These are phyloP conservation scores for Scenedesmus sp. DNA, from an alignment of 163 green algal genomes.

Conservation along the genomic window DNA sequence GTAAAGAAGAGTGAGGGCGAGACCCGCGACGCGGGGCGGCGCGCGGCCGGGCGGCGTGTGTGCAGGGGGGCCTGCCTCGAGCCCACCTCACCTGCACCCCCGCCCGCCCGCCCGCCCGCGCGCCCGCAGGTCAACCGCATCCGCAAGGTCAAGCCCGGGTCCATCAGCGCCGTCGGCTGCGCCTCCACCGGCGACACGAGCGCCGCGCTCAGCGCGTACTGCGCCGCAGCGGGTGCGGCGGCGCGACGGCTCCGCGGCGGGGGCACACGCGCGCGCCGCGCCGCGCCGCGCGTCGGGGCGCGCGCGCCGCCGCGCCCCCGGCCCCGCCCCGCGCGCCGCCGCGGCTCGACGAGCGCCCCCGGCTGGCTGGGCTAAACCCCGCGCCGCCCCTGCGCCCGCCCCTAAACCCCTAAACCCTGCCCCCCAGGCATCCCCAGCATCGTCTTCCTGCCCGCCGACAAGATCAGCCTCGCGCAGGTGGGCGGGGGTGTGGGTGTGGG, in stretches of 20 bases:
- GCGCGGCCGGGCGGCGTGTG: neutral
- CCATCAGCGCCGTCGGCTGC: conserved; percentile 95
- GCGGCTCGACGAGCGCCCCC: neutral
- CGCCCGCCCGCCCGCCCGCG: no score
- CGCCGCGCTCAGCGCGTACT: conserved; percentile 97
- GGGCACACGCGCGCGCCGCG: no score
- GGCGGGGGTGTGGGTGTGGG: no score
- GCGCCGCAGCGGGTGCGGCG: conserved; percentile 77
- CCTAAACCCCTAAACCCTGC: no score
- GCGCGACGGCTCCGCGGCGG: conserved; percentile 59
- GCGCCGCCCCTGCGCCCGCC: neutral
- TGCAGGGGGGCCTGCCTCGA: no score
- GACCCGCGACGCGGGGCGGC: no score
- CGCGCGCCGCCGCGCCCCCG: neutral
- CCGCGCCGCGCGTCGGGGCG: no score
- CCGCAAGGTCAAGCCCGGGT: conserved; percentile 85
- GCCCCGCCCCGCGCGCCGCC: neutral
- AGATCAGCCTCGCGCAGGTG: conserved; percentile 95
- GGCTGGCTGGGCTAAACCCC: neutral
- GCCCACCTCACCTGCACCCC: no score
- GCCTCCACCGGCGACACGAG: conserved; percentile 98
- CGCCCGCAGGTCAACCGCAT: conserved; percentile 97
- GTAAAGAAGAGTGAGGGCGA: no score
- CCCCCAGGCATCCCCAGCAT: conserved; percentile 86
- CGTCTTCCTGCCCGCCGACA: conserved; percentile 97